Evolutionary conservation across 2,329 filamentous ascomycete species (phyloP).

Genomic region (Ophiostoma montium): DNA sequence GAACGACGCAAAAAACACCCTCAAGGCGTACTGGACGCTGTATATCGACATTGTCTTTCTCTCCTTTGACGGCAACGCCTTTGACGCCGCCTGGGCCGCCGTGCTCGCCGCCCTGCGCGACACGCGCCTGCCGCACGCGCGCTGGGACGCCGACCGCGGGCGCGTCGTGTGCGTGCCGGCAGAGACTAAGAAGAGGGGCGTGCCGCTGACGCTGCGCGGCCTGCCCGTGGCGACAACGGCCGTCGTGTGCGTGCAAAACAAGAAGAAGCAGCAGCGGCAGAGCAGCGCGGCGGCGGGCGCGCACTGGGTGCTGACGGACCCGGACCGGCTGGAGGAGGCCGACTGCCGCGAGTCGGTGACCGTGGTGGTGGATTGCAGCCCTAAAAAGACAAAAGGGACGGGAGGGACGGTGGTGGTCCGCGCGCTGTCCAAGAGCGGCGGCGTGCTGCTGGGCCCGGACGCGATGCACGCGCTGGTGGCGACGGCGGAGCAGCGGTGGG

Average conservation of each 20-base stretch:
- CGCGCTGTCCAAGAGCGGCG: constrained; percentile 73
- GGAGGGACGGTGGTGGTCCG: constrained; percentile 43
- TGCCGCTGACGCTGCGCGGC: constrained; percentile 43
- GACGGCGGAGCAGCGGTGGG: constrained; percentile 50
- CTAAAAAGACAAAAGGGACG: constrained; percentile 18
- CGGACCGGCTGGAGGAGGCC: constrained; percentile 78
- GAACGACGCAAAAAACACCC: constrained; percentile 15
- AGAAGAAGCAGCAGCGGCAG: constrained; percentile 37
- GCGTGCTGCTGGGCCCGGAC: constrained; percentile 50
- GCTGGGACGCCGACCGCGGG: constrained; percentile 74
- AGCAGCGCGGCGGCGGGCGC: constrained; percentile 21
- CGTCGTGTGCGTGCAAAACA: constrained; percentile 49
- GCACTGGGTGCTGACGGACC: constrained; percentile 73
- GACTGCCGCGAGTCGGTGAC: constrained; percentile 74
- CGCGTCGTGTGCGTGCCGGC: constrained; percentile 55
- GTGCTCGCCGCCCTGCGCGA: constrained; percentile 67
- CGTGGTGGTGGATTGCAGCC: constrained; percentile 53
- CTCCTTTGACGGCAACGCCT: constrained; percentile 79
- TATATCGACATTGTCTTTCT: constrained; percentile 95
- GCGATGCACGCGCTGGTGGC: constrained; percentile 45
- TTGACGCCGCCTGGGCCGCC: constrained; percentile 81
- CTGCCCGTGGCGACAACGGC: constrained; percentile 67
- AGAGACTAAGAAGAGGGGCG: too few species aligned
- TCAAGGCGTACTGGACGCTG: constrained; percentile 86
- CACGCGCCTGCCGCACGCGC: constrained; percentile 62